Evolutionary conservation across 2,329 filamentous ascomycete species (phyloP), one percentile per base, ranked within the genome.

Genomic region (Biscogniauxia mediterranea): DNA sequence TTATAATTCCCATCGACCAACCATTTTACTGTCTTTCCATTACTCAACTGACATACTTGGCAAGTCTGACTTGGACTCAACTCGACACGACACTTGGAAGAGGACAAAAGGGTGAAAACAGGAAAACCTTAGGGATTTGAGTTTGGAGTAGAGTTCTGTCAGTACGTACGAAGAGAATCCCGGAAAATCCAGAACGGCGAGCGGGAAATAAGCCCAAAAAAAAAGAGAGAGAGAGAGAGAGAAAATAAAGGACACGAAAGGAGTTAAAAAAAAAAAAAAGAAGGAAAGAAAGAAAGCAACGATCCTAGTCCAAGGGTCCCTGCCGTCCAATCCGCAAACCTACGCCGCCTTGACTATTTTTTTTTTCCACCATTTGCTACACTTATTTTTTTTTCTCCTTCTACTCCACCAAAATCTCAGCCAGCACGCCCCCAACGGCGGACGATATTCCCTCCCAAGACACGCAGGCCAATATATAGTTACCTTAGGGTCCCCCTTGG

Each of bases 391-490:
- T 52, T 52, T 26, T 21, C 19, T 52, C 51, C 51, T 61, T 52
- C 23, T 67, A 66, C 64, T 67, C 65, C 64, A 65, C 65, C 57
- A 58, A 63, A 67, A 63, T 57, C 5, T n/a, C 38, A 46, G 38
- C 38, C 38, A n/a, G 15, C 38, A 46, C 38, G 63, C 60, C 58
- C 64, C 59, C 52, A 59, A 62, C 52, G 58, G 58, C 60, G 59
- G 57, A 56, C 64, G 55, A 59, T 60, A 59, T 61, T 65, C 61
- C 61, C 64, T 66, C 61, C 60, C 62, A 61, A 62, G 64, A 62
- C 56, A 63, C 58, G 61, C 61, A 61, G 58, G 65, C 64, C 63
- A 60, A 64, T 67, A 64, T 67, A 65, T 67, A 67, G 54, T 58
- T 46, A 46, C 38, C 38, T 46, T n/a, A 13, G 38, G 15, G 38